Evolutionary conservation across 352 stramenopile species (phyloP).

Genomic region (Globisporangium cederbergense): DNA sequence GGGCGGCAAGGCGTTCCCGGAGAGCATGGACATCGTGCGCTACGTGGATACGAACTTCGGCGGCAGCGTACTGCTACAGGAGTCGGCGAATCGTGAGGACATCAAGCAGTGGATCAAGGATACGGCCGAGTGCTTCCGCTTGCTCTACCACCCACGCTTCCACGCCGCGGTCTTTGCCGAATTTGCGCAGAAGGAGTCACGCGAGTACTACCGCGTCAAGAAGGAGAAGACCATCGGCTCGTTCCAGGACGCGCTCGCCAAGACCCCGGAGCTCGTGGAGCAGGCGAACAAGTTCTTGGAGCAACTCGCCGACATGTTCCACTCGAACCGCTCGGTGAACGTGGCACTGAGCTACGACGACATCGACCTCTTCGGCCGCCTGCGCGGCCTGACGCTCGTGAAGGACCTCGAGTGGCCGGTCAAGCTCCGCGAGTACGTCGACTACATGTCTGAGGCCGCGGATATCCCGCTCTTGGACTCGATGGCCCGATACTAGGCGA

Average conservation of each 20-base stretch:
- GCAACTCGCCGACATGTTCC: constrained; percentile 32
- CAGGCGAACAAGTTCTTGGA: constrained; percentile 34
- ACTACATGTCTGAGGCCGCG: constrained; percentile 33
- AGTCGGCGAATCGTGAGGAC: constrained; percentile 34
- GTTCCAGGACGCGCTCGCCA: constrained; percentile 38
- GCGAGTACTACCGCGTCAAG: constrained; percentile 53
- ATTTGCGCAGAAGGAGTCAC: constrained; percentile 35
- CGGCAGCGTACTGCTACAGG: constrained; percentile 24
- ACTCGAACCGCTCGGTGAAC: constrained; percentile 46
- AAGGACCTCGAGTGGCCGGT: constrained; percentile 41
- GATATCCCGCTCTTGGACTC: constrained; percentile 39
- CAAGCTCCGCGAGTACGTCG: constrained; percentile 42
- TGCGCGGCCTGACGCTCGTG: constrained; percentile 48
- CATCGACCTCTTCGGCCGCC: constrained; percentile 43
- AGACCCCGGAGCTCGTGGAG: constrained; percentile 34
- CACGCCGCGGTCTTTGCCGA: constrained; percentile 42
- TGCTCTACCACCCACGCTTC: constrained; percentile 46
- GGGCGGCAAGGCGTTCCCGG: constrained; percentile 26
- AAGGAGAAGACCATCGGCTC: constrained; percentile 51
- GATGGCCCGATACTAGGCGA: constrained; percentile 27
- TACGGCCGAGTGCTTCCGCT: constrained; percentile 30
- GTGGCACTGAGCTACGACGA: constrained; percentile 46
- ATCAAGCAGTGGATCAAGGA: constrained; percentile 49
- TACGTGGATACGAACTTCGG: constrained; percentile 42
- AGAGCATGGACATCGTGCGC: constrained; percentile 47